phyloP scores from a whole-genome alignment of 148 eudicot genomes.

The Talinum fruticosum region DNA sequence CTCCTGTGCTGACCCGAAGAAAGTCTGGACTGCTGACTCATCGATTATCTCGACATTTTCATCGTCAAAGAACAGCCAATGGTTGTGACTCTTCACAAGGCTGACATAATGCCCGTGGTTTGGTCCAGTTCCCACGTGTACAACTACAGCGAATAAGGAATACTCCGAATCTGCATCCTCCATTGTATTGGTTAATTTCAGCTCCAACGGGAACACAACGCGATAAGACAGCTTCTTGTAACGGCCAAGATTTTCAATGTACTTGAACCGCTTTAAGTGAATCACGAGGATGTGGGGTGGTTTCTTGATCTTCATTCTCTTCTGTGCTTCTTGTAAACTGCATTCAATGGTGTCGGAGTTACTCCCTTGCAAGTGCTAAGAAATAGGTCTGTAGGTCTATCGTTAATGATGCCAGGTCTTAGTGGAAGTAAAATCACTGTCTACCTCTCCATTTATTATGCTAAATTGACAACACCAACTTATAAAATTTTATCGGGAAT shows the following conservation, averaged over 20 bases:
- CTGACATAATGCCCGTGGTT: conserved; percentile 88
- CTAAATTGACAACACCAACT: too few relatives aligned
- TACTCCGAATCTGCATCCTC: conserved; percentile 74
- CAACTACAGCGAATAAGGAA: conserved; percentile 72
- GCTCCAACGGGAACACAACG: conserved; percentile 78
- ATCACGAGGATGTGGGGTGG: conserved; percentile 80
- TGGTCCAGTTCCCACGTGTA: conserved; percentile 82
- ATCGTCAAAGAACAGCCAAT: conserved; percentile 87
- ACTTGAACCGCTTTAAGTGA: conserved; percentile 81
- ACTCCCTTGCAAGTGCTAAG: not conserved
- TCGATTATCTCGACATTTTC: conserved; percentile 83
- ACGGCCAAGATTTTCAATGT: conserved; percentile 71
- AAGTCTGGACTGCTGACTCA: conserved; percentile 75
- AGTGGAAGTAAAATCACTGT: not conserved
- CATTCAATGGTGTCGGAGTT: not conserved
- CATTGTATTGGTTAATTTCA: conserved; percentile 68
- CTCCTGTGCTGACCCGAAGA: conserved; percentile 81
- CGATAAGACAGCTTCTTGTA: conserved; percentile 79
- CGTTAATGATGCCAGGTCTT: not conserved
- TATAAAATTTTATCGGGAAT: too few relatives aligned
- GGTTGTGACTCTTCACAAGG: conserved; percentile 81
- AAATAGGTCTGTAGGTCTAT: not conserved
- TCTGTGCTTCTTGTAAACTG: conserved; percentile 90
- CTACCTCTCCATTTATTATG: too few relatives aligned
- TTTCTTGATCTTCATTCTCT: conserved; percentile 90